Base-by-base conservation (phyloP, 192 early-diverging fungal species). In the Diversispora eburnea region DNA sequence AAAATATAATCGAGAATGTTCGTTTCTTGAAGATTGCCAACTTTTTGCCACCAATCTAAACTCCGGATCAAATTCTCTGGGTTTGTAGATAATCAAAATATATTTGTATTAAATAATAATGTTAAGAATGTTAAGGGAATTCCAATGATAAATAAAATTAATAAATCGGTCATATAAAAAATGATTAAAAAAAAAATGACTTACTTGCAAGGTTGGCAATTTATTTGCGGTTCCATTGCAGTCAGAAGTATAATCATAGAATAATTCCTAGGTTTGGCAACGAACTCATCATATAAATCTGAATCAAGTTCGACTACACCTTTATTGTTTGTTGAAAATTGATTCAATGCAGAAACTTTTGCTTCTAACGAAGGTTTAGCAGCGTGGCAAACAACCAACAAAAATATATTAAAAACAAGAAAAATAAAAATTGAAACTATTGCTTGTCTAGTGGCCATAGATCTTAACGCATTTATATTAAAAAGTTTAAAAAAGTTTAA, bases 191-290 rank as follows among this genome's bases (percentile, higher is more conserved):
- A 3, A 9, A 5, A 41, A n/a, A n/a, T n/a, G 54, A 63, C 72
- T 70, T 85, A 91, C 92, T 79, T 85, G 86, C 92, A 94, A 20
- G 90, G 90, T n/a, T 66, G 70, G 74, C 92, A 94, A 22, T 86
- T 77, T 76, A 89, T 85, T 66, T 86, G 82, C 3, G 81, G 73
- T 9, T 82, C 82, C 13, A 88, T 67, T 7, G 92, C 89, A 39
- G 92, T 92, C 42, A 94, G 77, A 22, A 91, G 73, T 15, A 90
- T 79, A 58, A 88, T 82, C 41, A 91, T 56, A 20, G 88, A 86
- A 75, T 89, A 94, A 79, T 92, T 88, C 9, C 92, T 71, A 12
- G 90, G 91, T 59, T 74, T 80, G 46, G 87, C 81, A 8, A 87
- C 84, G 20, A 82, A 78, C 17, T 88, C 75, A 5, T 82, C 79